Evolutionary conservation across 148 eudicot species (phyloP).

Genomic region (Silene uniflora): DNA sequence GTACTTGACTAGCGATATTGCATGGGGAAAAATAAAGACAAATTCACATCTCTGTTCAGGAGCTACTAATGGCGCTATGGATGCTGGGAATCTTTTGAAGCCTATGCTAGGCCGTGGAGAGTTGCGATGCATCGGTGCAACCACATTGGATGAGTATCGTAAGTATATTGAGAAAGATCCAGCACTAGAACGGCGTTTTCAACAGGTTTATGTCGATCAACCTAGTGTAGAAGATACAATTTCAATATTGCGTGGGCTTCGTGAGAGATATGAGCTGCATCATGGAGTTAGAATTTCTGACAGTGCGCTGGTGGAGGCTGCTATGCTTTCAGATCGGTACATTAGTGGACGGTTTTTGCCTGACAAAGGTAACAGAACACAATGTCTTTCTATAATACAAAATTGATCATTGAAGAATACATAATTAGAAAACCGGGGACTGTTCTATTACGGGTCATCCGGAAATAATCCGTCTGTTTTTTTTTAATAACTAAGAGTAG

Average conservation of each 20-base stretch:
- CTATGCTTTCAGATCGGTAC: constrained; percentile 93
- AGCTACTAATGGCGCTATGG: constrained; percentile 98
- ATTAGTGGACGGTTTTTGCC: constrained; percentile 93
- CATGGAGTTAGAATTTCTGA: constrained; percentile 98
- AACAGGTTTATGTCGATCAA: constrained; percentile 95
- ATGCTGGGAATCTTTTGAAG: constrained; percentile 96
- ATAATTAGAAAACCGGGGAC: too few species aligned
- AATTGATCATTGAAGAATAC: neutral
- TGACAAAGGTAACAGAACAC: constrained; percentile 68
- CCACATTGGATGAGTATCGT: constrained; percentile 93
- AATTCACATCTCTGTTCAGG: constrained; percentile 37
- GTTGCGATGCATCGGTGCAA: constrained; percentile 96
- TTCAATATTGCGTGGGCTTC: constrained; percentile 92
- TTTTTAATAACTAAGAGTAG: too few species aligned
- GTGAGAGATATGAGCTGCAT: constrained; percentile 96
- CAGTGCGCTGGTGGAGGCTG: constrained; percentile 92
- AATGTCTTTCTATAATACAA: neutral
- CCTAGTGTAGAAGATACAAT: constrained; percentile 91
- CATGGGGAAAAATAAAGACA: neutral
- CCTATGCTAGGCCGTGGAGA: constrained; percentile 99
- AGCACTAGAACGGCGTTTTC: constrained; percentile 94
- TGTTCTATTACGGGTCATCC: neutral
- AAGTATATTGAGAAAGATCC: constrained; percentile 98
- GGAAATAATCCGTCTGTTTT: neutral
- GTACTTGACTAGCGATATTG: neutral